A percentile compares a stretch with the other conserved stretches of the same genome.
Conservation (phyloP, 2,329 filamentous ascomycete genomes). For the Epichloe amarillans region DNA sequence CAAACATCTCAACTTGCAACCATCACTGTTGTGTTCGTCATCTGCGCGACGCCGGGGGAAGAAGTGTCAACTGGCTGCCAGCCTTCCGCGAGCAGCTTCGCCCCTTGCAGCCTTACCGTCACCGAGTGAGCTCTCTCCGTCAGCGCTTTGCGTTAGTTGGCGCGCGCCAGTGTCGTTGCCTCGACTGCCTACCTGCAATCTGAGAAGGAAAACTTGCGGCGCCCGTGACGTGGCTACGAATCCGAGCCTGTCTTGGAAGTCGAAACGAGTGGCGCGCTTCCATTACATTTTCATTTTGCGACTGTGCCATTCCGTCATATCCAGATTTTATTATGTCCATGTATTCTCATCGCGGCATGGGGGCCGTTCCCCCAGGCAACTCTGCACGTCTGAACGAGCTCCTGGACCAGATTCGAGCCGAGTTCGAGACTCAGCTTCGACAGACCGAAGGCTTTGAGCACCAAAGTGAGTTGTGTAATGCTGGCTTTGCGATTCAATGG, state of each 20-base stretch:
- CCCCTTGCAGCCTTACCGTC: background rate
- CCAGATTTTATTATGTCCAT: conserved; percentile 44
- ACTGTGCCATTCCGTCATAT: background rate
- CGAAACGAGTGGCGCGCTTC: background rate
- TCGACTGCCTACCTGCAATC: background rate
- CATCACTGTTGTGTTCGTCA: conserved; percentile 7
- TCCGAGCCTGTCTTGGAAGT: background rate
- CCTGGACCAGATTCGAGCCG: conserved; percentile 76
- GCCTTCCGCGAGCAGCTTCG: background rate
- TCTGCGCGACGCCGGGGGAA: background rate
- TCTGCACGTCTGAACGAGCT: conserved; percentile 71
- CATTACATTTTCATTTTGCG: background rate
- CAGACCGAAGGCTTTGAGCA: conserved; percentile 81
- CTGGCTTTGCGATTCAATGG: background rate
- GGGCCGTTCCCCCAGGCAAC: conserved; percentile 45
- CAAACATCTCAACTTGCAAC: conserved; percentile 7
- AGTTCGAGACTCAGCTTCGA: conserved; percentile 77
- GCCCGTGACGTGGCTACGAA: background rate
- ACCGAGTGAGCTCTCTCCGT: background rate
- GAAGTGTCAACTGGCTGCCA: background rate
- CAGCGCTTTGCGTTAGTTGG: background rate
- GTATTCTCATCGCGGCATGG: conserved; percentile 85
- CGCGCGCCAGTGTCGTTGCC: background rate
- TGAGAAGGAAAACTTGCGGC: background rate
- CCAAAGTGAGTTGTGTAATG: conserved; percentile 57